Conservation (phyloP, 768 basidiomycete genomes). For the Glaciozyma martinii region DNA sequence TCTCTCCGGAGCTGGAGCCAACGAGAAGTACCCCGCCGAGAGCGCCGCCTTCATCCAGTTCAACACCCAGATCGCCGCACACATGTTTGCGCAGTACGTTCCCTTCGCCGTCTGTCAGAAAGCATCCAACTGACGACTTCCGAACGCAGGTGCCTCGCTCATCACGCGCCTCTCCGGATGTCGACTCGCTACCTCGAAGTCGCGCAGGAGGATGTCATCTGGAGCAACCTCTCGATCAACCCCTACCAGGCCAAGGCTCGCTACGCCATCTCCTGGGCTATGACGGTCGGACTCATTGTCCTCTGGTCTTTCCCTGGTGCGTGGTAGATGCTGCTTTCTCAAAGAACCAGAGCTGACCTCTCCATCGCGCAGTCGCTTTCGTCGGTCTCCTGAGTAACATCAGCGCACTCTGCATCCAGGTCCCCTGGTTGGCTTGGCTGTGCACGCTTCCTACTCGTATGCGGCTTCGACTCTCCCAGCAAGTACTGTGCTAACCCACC, state of each 20-base stretch:
- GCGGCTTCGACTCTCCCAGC: not conserved
- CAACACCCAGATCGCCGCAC: slow-evolving; percentile 84
- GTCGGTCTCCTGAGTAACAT: slow-evolving; percentile 82
- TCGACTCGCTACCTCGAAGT: slow-evolving; percentile 66
- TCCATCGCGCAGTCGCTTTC: slow-evolving; percentile 52
- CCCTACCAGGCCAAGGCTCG: slow-evolving; percentile 75
- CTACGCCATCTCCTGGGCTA: slow-evolving; percentile 57
- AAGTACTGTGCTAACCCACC: too few species aligned
- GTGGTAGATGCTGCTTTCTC: slow-evolving; percentile 24
- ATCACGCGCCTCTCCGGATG: slow-evolving; percentile 48
- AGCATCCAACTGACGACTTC: slow-evolving; percentile 46
- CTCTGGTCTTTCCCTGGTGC: slow-evolving; percentile 77
- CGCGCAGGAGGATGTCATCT: slow-evolving; percentile 79
- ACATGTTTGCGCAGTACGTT: slow-evolving; percentile 60
- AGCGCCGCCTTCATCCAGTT: slow-evolving; percentile 60
- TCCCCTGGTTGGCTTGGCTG: slow-evolving; percentile 73
- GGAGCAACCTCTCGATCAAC: slow-evolving; percentile 80
- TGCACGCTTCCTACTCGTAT: slow-evolving; percentile 52
- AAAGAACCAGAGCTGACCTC: not conserved
- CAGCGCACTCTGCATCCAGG: slow-evolving; percentile 54
- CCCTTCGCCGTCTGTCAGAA: slow-evolving; percentile 45
- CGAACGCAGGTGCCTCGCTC: slow-evolving; percentile 16
- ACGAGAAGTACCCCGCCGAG: slow-evolving; percentile 37
- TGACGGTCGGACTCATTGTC: slow-evolving; percentile 70
- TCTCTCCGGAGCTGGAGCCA: slow-evolving; percentile 47